Evolutionary conservation across 2,329 filamentous ascomycete species (phyloP).

Genomic region (Fusarium zealandicum): DNA sequence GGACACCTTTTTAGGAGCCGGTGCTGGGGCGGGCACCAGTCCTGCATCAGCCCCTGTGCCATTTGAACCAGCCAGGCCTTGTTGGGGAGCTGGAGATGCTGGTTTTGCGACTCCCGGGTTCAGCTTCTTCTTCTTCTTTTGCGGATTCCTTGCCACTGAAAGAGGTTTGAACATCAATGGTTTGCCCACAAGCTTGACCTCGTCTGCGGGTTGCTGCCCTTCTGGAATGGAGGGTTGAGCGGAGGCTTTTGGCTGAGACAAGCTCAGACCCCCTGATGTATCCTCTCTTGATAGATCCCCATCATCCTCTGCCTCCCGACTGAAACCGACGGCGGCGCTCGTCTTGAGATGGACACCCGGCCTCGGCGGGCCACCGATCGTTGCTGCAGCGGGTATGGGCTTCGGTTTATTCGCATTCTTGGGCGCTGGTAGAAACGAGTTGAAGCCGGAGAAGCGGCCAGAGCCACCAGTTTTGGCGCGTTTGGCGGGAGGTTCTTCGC

Average conservation of each 20-base stretch:
- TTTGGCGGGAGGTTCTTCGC: slow-evolving; percentile 69
- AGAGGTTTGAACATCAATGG: slow-evolving; percentile 88
- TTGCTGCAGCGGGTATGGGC: slow-evolving; percentile 43
- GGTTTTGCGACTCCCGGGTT: slow-evolving; percentile 24
- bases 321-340: slow-evolving; percentile 82
- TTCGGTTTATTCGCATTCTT: slow-evolving; percentile 62
- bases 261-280: slow-evolving; percentile 39
- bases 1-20: slow-evolving; percentile 58
- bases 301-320: slow-evolving; percentile 57
- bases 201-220: slow-evolving; percentile 65
- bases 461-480: slow-evolving; percentile 65
- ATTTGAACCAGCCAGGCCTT: slow-evolving; percentile 24
- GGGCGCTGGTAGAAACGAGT: slow-evolving; percentile 84
- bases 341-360: slow-evolving; percentile 75
- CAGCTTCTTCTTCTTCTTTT: slow-evolving; percentile 69
- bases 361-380: slow-evolving; percentile 21
- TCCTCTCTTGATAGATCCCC: slow-evolving; percentile 28
- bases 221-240: slow-evolving; percentile 59
- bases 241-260: slow-evolving; percentile 53
- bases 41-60: slow-evolving; percentile 32
- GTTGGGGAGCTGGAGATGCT: slow-evolving; percentile 4
- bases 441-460: slow-evolving; percentile 80
- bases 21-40: slow-evolving; percentile 19
- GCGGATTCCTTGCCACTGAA: slow-evolving; percentile 78
- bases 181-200: slow-evolving; percentile 76